Evolutionary conservation across 2,329 filamentous ascomycete genomes (phyloP), one percentile per base, ranked within the genome.

Genomic region (Allantophomopsis lycopodina): DNA sequence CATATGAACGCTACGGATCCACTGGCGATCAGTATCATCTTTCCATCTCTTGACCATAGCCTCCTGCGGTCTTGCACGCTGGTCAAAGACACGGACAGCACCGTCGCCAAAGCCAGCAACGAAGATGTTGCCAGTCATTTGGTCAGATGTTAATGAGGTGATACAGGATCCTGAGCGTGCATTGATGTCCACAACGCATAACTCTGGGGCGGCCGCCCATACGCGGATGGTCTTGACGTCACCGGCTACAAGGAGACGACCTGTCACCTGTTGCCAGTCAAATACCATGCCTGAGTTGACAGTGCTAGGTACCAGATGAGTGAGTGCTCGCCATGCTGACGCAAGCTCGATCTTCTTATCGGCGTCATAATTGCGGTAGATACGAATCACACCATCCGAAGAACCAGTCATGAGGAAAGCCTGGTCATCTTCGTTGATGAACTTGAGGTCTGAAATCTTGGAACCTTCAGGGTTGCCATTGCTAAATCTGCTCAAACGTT

Each of bases 191-290:
- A 80, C 83, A 39, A 86, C 76, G 61, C 89, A 96, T 31, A 91
- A 81, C 66, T 98, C 91, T 34, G 85, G 83, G 7, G 85, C 86
- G 13, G 89, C 89, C 55, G 93, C 91, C 91, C 91, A 98, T 28
- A 96, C 85, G 30, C 88, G 76, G 50, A 98, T 95, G 28, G 95
- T 84, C 42, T 91, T 84, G 40, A 95, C 86, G 56, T 98, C 91
- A 35, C 91, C 91, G 10, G 91, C 91, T 23, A 96, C 91, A n/a
- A 98, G 71, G 7, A 94, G 80, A 44, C 86, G 84, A 7, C 91
- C 91, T 49, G 86, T 85, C n/a, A 93, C 88, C 62, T 98, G 91
- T 58, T 96, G 89, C 91, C 91, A 98, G 58, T 98, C 89, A 56
- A 96, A 93, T 18, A 96, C 89, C 61, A 98, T 81, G 16, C 91